These are phyloP conservation scores for Suillus spraguei DNA, from an alignment of 768 basidiomycete species.

Conservation along the genomic window DNA sequence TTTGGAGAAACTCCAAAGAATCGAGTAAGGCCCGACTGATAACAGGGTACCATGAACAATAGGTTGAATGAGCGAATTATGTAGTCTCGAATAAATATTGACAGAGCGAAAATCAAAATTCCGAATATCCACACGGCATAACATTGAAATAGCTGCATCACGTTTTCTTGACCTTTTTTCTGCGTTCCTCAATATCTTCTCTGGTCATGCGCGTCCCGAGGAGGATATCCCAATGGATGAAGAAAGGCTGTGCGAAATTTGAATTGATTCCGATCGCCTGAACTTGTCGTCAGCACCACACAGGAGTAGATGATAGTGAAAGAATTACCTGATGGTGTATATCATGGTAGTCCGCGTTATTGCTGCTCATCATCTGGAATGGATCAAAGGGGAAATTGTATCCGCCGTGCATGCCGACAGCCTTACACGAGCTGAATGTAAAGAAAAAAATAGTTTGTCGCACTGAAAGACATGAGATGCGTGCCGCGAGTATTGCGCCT, in stretches of 20 bases:
- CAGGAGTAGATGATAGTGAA: not conserved
- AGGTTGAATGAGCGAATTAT: not conserved
- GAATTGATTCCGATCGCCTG: constrained; percentile 77
- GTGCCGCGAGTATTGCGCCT: constrained; percentile 80
- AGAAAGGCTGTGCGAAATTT: constrained; percentile 94
- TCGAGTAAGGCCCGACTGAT: too few species aligned
- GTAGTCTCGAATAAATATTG: not conserved
- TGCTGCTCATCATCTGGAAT: constrained; percentile 78
- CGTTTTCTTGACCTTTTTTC: constrained; percentile 28
- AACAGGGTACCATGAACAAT: too few species aligned
- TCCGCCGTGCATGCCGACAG: constrained; percentile 95
- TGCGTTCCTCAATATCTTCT: constrained; percentile 55
- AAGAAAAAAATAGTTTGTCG: constrained; percentile 89
- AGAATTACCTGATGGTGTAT: constrained; percentile 86
- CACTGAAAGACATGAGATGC: constrained; percentile 62
- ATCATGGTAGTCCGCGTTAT: constrained; percentile 97
- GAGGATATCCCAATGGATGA: constrained; percentile 86
- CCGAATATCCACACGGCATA: not conserved
- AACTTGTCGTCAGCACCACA: not conserved
- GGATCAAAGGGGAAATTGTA: constrained; percentile 92
- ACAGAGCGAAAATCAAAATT: not conserved
- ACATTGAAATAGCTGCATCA: constrained; percentile 12
- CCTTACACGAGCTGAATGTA: constrained; percentile 82
- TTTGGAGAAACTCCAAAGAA: too few species aligned
- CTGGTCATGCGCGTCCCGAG: constrained; percentile 83